Conservation (phyloP, 2,329 filamentous ascomycete genomes). For the Penicillium sp. region DNA sequence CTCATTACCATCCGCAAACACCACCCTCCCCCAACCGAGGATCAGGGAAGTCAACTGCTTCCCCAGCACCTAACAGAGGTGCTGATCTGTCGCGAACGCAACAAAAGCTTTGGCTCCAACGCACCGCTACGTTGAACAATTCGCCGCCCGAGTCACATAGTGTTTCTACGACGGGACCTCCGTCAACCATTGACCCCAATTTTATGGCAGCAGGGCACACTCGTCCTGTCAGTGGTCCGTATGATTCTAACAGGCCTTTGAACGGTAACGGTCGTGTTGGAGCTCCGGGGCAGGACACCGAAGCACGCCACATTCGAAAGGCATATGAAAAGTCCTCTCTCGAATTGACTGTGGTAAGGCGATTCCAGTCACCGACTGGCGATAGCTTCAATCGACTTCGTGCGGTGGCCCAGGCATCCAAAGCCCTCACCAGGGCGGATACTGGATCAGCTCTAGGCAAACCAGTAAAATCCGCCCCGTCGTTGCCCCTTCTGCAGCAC, state of each 20-base stretch:
- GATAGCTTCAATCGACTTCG: slow-evolving; percentile 44
- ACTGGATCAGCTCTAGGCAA: slow-evolving; percentile 29
- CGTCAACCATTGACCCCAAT: slow-evolving; percentile 37
- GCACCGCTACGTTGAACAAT: slow-evolving; percentile 46
- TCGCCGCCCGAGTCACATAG: slow-evolving; percentile 44
- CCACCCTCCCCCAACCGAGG: slow-evolving; percentile 42
- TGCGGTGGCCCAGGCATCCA: slow-evolving; percentile 25
- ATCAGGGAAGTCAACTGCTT: slow-evolving; percentile 30
- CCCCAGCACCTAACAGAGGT: slow-evolving; percentile 36
- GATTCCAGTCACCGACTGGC: slow-evolving; percentile 46
- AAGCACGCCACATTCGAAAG: slow-evolving; percentile 43
- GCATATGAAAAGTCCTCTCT: slow-evolving; percentile 46
- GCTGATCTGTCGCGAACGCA: slow-evolving; percentile 48
- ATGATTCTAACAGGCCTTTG: slow-evolving; percentile 29
- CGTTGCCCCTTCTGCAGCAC: slow-evolving; percentile 32
- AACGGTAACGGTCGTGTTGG: slow-evolving; percentile 32
- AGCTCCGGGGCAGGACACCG: slow-evolving; percentile 31
- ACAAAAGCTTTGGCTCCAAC: slow-evolving; percentile 50
- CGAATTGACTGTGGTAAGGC: slow-evolving; percentile 46
- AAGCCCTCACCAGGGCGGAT: slow-evolving; percentile 9
- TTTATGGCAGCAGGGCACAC: slow-evolving; percentile 32
- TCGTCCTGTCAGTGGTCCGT: slow-evolving; percentile 30
- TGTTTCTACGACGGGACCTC: slow-evolving; percentile 29
- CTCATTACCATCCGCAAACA: slow-evolving; percentile 48
- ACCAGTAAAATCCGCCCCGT: slow-evolving; percentile 37